These are phyloP conservation scores for Phylloporus sp. DNA, from an alignment of 768 basidiomycete species.

Conservation along the genomic window DNA sequence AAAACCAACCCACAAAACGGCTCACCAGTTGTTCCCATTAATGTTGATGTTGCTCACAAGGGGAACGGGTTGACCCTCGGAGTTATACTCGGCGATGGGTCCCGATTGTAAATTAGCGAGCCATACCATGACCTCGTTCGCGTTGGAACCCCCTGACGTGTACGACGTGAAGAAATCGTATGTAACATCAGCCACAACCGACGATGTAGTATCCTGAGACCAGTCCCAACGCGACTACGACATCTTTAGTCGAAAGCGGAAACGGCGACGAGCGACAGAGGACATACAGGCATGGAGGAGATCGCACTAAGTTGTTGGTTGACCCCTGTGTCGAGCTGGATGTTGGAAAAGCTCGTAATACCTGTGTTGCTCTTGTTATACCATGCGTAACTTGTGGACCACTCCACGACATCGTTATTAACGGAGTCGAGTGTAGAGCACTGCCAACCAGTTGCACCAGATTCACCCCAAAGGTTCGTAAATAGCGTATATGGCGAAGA, in stretches of 20 bases:
- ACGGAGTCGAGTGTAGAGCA: constrained; percentile 46
- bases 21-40: constrained; percentile 50
- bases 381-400: constrained; percentile 57
- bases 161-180: constrained; percentile 63
- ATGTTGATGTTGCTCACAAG: constrained; percentile 40
- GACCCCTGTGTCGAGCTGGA: constrained; percentile 46
- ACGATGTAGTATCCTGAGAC: constrained; percentile 42
- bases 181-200: constrained; percentile 52
- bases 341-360: constrained; percentile 62
- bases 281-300: constrained; percentile 50
- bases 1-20: neutral
- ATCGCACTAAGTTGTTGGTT: constrained; percentile 55
- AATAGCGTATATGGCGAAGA: constrained; percentile 46
- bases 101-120: constrained; percentile 53
- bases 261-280: neutral
- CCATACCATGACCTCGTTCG: constrained; percentile 61
- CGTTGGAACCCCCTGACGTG: constrained; percentile 43
- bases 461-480: constrained; percentile 45
- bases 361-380: constrained; percentile 42
- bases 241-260: neutral
- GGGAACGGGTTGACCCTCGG: constrained; percentile 44
- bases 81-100: constrained; percentile 50
- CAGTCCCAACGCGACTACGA: constrained; percentile 53
- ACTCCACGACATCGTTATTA: constrained; percentile 40
- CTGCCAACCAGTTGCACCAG: constrained; percentile 43